Evolutionary conservation across 768 basidiomycete species (phyloP), one percentile per base, ranked within the genome.

Genomic region (Fistulinella prunicolor): DNA sequence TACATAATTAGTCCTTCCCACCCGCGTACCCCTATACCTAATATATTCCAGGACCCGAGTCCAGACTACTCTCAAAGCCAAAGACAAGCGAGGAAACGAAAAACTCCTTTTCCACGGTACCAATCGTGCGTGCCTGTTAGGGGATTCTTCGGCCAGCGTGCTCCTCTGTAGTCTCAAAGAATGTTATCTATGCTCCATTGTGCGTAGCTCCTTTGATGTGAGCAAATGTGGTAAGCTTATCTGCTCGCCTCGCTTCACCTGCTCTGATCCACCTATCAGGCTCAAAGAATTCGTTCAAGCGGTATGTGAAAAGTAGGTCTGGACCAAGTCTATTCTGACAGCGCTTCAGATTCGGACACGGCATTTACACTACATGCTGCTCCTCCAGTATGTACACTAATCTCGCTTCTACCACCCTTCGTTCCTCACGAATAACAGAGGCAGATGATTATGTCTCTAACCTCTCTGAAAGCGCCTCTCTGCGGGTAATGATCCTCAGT

Each of bases 31-130:
- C 52, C 46, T 49, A 38, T 45, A 14, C 20, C 30, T 49, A n/a
- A 47, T 22, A 19, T 42, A 13, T 32, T 50, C 3, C 43, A 69
- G 65, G 40, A 50, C 54, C 28, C 50, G 35, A 46, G 67, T 70
- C 42, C 59, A 70, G 57, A 32, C 35, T 44, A 38, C 49, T 37
- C 12, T 70, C 42, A 56, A 44, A 48, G 58, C 56, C 28, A 62
- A 49, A 39, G 61, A 65, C 30, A 61, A 62, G 38, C 55, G 58
- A 42, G 74, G 72, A 32, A 79, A 79, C 52, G 83, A 85, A 61
- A 75, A 75, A 52, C 65, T 83, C 2, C 72, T 84, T 22, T 86
- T 85, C 57, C 84, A 86, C 62, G 84, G 84, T n/a, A 86, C 82
- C 13, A 78, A 73, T 44, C 74, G 82, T 42, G 68, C 64, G 9